Base-by-base conservation (phyloP, 1,284 basidiomycete genomes). In the Salmacisia buchloeana region DNA sequence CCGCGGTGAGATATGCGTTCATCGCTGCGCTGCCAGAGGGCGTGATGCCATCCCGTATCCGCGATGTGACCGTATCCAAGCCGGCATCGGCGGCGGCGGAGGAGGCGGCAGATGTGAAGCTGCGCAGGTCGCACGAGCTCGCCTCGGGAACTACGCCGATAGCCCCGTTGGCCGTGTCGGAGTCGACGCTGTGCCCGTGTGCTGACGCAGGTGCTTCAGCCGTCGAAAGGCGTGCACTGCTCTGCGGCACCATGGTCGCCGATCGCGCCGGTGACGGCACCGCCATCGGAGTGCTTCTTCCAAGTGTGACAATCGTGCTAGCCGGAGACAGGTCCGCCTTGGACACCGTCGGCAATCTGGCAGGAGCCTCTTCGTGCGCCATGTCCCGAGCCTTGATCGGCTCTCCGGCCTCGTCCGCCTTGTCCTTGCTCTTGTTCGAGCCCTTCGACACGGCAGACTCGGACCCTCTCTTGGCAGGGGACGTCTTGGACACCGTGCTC, bases 1-100 rank as follows among this genome's bases (percentile, higher is more conserved):
- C 74, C 18, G 70, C 70, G 4, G 68, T 64, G 2, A 74, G 45
- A 54, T 74, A 74, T 23, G 66, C 65, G 38, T 69, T 67, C 34
- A 35, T 38, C n/a, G 61, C 25, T 15, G 52, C 23, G 25, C 38
- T 33, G 10, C 49, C 49, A 18, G 49, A 54, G 12, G 49, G 49
- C 4, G 18, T 27, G 10, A 54, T 12, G 41, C 23, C 41, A 43
- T 43, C 15, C 41, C 41, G 23, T 9, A 43, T 43, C 3, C 23
- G 41, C 18, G 41, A 43, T 43, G 41, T 7, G 15, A n/a, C n/a
- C n/a, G n/a, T n/a, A n/a, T n/a, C n/a, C n/a, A n/a, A n/a, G n/a
- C n/a, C n/a, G n/a, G n/a, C n/a, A n/a, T n/a, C n/a, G n/a, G n/a
- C n/a, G n/a, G 41, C 10, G 23, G 18, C 2, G 41, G 41, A 9